Conservation (phyloP, 2,329 filamentous ascomycete genomes). For the Xylaria multiplex region DNA sequence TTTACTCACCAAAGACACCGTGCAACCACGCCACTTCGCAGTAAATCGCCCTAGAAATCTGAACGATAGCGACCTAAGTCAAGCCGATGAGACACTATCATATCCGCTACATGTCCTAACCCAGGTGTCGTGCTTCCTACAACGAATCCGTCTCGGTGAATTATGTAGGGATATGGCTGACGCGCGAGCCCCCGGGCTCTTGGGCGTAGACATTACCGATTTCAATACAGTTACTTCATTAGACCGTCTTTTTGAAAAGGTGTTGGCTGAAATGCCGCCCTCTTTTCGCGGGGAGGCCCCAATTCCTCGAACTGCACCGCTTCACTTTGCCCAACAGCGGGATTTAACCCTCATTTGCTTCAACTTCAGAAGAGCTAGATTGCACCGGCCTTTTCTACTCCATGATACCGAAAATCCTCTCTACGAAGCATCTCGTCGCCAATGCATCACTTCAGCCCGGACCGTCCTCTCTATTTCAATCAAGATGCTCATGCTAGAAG, state of each 20-base stretch:
- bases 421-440: slow-evolving; percentile 35
- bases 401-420: slow-evolving; percentile 31
- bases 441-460: slow-evolving; percentile 44
- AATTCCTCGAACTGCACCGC: slow-evolving; percentile 33
- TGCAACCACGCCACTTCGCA: slow-evolving; percentile 54
- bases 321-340: slow-evolving; percentile 36
- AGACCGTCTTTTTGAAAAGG: slow-evolving; percentile 45
- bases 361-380: slow-evolving; percentile 42
- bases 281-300: slow-evolving; percentile 33
- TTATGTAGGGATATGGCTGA: slow-evolving; percentile 52
- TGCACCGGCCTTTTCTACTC: slow-evolving; percentile 46
- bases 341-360: slow-evolving; percentile 40
- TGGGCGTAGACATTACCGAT: slow-evolving; percentile 45
- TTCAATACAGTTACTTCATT: slow-evolving; percentile 50
- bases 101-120: slow-evolving; percentile 50
- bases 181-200: slow-evolving; percentile 35
- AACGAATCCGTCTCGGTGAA: slow-evolving; percentile 53
- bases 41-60: slow-evolving; percentile 54
- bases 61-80: slow-evolving; percentile 51
- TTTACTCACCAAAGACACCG: slow-evolving; percentile 50
- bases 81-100: slow-evolving; percentile 45
- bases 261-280: slow-evolving; percentile 36
- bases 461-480: slow-evolving; percentile 40
- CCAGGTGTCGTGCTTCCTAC: slow-evolving; percentile 52
- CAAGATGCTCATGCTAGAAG: slow-evolving; percentile 39